These are phyloP conservation scores for Fusarium nodosum DNA, from an alignment of 2,329 filamentous ascomycete genomes.

Conservation along the genomic window DNA sequence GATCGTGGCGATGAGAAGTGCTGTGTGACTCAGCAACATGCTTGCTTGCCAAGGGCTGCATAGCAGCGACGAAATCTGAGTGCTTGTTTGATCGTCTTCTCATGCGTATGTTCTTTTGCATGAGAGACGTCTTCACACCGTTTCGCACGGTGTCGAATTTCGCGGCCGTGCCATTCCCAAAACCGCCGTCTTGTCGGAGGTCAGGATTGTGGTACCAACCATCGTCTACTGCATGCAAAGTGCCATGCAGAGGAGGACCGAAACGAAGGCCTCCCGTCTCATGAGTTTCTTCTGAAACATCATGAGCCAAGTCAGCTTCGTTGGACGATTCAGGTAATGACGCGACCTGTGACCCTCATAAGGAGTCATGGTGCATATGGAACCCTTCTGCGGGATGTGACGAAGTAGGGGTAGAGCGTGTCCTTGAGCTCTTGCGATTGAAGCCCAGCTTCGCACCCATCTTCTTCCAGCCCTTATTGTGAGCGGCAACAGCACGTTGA, in stretches of 20 bases:
- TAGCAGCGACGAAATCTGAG: slow-evolving; percentile 9
- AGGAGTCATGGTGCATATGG: slow-evolving; percentile 56
- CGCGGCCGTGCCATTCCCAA: slow-evolving; percentile 64
- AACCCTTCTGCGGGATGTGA: slow-evolving; percentile 57
- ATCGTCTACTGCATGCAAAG: slow-evolving; percentile 35
- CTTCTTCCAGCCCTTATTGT: slow-evolving; percentile 74
- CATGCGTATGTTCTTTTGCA: slow-evolving; percentile 47
- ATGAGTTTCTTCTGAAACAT: slow-evolving; percentile 28
- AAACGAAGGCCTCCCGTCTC: slow-evolving; percentile 63
- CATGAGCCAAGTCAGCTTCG: slow-evolving; percentile 42
- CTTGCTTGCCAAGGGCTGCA: slow-evolving; percentile 8
- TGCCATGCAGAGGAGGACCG: slow-evolving; percentile 57
- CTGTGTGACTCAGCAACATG: slow-evolving; percentile 12
- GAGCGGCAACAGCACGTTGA: slow-evolving; percentile 67
- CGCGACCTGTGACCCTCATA: slow-evolving; percentile 72
- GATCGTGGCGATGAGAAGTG: slow-evolving; percentile 12
- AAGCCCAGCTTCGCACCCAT: slow-evolving; percentile 73
- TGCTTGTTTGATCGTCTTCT: slow-evolving; percentile 42
- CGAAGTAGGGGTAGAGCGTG: slow-evolving; percentile 60
- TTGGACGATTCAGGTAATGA: slow-evolving; percentile 59
- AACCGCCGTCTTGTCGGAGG: slow-evolving; percentile 50
- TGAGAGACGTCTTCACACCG: slow-evolving; percentile 36
- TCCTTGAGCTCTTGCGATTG: slow-evolving; percentile 64
- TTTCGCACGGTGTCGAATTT: slow-evolving; percentile 53
- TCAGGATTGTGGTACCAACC: slow-evolving; percentile 40